Conservation (phyloP, 2,329 filamentous ascomycete genomes). For the Cercospora nicotianae region DNA sequence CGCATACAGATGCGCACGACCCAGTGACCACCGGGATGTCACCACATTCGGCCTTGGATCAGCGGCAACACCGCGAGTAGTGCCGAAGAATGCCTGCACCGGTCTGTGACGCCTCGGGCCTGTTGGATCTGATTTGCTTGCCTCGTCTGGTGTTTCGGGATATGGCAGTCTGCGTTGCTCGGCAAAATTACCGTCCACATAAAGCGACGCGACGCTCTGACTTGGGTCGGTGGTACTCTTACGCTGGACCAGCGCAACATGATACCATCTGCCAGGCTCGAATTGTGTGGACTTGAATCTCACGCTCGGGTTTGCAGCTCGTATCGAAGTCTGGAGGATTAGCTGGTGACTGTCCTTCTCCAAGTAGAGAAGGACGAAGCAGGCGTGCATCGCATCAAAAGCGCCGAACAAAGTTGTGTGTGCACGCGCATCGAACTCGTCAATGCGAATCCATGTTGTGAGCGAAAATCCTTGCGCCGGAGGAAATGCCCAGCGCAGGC, state of each 20-base stretch:
- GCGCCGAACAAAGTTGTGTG: constrained; percentile 97
- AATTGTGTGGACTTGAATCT: constrained; percentile 86
- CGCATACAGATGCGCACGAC: constrained; percentile 84
- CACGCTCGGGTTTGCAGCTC: constrained; percentile 80
- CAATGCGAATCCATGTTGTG: constrained; percentile 82
- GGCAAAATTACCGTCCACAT: constrained; percentile 88
- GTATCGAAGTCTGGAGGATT: constrained; percentile 93
- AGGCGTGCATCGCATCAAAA: constrained; percentile 87
- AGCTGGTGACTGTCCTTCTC: constrained; percentile 92
- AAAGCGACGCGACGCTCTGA: constrained; percentile 66
- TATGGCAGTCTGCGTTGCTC: constrained; percentile 91
- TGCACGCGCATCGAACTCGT: constrained; percentile 76
- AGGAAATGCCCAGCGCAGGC: constrained; percentile 81
- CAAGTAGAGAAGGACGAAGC: constrained; percentile 89
- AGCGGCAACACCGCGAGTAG: constrained; percentile 80
- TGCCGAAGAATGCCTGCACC: constrained; percentile 90
- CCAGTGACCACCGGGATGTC: constrained; percentile 81
- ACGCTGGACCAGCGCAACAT: constrained; percentile 84
- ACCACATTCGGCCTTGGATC: constrained; percentile 72
- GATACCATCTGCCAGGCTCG: constrained; percentile 80
- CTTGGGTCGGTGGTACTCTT: constrained; percentile 30
- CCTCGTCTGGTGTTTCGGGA: constrained; percentile 68
- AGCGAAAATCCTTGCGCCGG: constrained; percentile 86
- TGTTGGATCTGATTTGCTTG: constrained; percentile 14
- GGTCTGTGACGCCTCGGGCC: constrained; percentile 51